phyloP scores from a whole-genome alignment of 805 yeast species.

The Maudiozyma turicensis region DNA sequence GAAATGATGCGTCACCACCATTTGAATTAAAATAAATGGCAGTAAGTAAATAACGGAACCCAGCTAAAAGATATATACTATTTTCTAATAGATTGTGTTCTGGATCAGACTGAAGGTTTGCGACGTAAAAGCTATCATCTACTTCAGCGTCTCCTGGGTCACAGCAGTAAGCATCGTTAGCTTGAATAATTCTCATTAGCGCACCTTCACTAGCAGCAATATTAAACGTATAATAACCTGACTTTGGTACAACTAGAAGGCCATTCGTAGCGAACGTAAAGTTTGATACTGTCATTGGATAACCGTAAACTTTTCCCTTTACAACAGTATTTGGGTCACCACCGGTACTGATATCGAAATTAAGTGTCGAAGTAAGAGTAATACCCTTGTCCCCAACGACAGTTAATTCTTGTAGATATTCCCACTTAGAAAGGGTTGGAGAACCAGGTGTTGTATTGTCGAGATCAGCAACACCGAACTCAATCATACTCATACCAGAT shows the following conservation, averaged over 20 bases:
- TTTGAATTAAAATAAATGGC: neutral
- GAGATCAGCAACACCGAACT: neutral
- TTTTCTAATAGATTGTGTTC: neutral
- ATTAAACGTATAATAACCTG: neutral
- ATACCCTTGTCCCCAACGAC: neutral
- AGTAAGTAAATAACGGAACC: neutral
- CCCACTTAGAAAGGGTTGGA: too few species aligned
- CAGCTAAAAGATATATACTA: neutral
- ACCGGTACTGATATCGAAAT: neutral
- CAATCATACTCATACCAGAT: neutral
- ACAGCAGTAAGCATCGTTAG: neutral
- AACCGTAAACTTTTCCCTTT: neutral
- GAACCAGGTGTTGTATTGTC: neutral
- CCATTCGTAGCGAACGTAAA: neutral
- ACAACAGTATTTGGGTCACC: neutral
- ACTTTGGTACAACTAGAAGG: neutral
- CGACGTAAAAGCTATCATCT: neutral
- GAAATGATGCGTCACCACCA: neutral
- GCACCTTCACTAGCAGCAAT: neutral
- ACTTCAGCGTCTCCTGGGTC: neutral
- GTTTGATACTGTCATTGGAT: neutral
- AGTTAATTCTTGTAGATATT: neutral
- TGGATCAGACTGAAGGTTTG: neutral
- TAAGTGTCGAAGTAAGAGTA: neutral
- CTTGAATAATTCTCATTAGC: neutral